phyloP scores from a whole-genome alignment of 129 eudicot genomes.

The Centaurea solstitialis region DNA sequence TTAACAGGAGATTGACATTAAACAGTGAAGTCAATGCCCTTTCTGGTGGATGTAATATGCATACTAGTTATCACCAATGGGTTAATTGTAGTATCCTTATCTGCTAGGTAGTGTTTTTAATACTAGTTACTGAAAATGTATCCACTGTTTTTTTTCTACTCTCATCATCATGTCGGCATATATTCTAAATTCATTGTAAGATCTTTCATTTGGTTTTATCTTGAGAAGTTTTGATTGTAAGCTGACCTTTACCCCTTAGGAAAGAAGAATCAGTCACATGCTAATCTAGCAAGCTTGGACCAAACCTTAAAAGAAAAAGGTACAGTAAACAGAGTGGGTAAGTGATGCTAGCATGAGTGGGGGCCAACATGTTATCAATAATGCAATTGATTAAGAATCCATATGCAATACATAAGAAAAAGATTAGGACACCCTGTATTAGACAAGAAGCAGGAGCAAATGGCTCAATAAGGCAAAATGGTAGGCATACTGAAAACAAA shows the following conservation, averaged over 20 bases:
- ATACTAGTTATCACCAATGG: background rate
- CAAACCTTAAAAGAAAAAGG: background rate
- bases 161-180: background rate
- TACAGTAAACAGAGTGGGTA: background rate
- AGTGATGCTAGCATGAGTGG: background rate
- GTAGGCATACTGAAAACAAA: background rate
- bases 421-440: background rate
- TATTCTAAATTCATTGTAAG: background rate
- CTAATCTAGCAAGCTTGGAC: background rate
- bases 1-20: background rate
- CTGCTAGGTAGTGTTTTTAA: background rate
- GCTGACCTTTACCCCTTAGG: background rate
- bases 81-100: background rate
- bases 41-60: background rate
- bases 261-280: background rate
- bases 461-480: background rate
- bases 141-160: background rate
- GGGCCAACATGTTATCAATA: background rate
- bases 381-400: background rate
- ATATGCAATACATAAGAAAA: background rate
- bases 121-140: background rate
- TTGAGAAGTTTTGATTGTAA: constrained; percentile 7
- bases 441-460: background rate
- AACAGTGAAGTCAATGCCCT: constrained; percentile 3
- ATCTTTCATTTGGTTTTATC: background rate